Percentiles rank a stretch among this genome's conserved stretches.
Conservation (phyloP, 345 rosid genomes). For the Euclidium syriacum region DNA sequence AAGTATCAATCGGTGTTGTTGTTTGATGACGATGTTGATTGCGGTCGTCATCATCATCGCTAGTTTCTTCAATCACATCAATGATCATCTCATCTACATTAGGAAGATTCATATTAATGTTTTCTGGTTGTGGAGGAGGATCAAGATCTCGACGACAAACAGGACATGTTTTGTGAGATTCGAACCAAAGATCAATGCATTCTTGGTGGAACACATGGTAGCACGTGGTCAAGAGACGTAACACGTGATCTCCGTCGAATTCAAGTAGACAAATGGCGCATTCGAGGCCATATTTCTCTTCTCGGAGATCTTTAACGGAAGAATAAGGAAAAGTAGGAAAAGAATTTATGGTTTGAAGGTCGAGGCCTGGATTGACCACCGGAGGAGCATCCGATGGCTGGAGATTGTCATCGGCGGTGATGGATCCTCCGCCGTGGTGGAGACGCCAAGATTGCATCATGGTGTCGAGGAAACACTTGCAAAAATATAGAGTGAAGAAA, state of each 20-base stretch:
- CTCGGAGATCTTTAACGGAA: constrained; percentile 49
- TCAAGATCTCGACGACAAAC: constrained; percentile 77
- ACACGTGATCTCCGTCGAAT: constrained; percentile 53
- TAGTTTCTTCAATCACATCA: constrained; percentile 35
- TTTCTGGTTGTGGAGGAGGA: constrained; percentile 34
- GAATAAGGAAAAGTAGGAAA: constrained; percentile 65
- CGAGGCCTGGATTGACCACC: constrained; percentile 42
- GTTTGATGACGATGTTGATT: neutral
- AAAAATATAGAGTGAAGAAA: constrained; percentile 58
- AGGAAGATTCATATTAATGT: neutral
- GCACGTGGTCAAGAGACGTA: constrained; percentile 66
- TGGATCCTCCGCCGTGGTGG: constrained; percentile 24
- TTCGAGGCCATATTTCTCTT: constrained; percentile 59
- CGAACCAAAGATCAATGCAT: constrained; percentile 85
- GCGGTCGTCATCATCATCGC: constrained; percentile 10
- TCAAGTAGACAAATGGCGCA: constrained; percentile 78
- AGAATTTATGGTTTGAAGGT: constrained; percentile 42
- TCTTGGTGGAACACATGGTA: constrained; percentile 79
- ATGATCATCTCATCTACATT: constrained; percentile 46
- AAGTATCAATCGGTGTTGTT: constrained; percentile 25
- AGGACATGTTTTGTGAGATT: constrained; percentile 68
- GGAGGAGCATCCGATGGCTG: neutral
- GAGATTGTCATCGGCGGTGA: constrained; percentile 28
- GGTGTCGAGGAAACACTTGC: constrained; percentile 50
- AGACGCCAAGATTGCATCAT: constrained; percentile 37